Base-by-base conservation (phyloP, 169 alveolate genomes). In the Theileria annulata region DNA sequence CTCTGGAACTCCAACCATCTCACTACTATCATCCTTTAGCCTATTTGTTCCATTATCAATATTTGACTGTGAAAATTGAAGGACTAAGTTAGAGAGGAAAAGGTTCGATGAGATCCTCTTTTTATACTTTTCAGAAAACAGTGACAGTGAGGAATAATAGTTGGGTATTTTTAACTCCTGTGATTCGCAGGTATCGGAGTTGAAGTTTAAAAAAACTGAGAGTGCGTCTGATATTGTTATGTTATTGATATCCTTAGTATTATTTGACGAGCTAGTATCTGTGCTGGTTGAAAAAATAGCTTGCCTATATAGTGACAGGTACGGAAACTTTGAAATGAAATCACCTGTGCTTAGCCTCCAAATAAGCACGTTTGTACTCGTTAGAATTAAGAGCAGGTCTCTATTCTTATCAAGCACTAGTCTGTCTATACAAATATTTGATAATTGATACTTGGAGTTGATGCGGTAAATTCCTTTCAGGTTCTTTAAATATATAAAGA, bases 51-150 rank as follows among this genome's bases (percentile, higher is more conserved):
- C 48, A 3, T 4, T 9, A n/a, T 19, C 37, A 62, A 2, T 62
- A 42, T 58, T 51, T 72, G 51, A 42, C 17, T 42, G 51, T 12
- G 60, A n/a, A 27, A 82, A 75, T 12, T 56, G n/a, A 77, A 82
- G 12, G 17, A 71, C 47, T 51, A 82, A 21, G 49, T 63, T 54
- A n/a, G 89, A 75, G 28, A 75, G 42, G 42, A 25, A 82, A n/a
- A 21, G 80, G 70, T 37, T 76, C 2, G 19, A 73, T 9, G 69
- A 54, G 10, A 21, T 60, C 62, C 59, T 33, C 42, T 28, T 72
- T 71, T 75, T 74, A 35, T 48, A 58, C 71, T 75, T 82, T 49
- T 82, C 89, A 35, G 79, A 79, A 35, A 82, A 82, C 27, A 82
- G 42, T 9, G 77, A 75, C 2, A 64, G 76, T n/a, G 86, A 68